A percentile compares a stretch with the other conserved stretches of the same genome.
These are phyloP conservation scores for Penicillium ucsense DNA, from an alignment of 495 filamentous ascomycete species.

Conservation along the genomic window DNA sequence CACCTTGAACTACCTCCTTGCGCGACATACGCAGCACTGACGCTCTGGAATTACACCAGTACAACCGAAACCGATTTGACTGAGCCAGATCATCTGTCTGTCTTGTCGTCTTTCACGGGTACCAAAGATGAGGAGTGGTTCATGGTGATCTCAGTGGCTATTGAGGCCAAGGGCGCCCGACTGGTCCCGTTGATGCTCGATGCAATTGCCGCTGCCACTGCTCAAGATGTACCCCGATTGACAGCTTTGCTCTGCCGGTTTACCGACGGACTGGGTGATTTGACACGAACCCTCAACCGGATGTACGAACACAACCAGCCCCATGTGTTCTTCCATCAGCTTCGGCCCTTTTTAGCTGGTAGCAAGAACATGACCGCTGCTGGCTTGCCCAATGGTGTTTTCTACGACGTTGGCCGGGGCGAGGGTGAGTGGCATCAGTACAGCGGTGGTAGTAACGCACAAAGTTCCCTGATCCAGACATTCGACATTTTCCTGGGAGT, in stretches of 20 bases:
- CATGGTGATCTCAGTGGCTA: constrained; percentile 86
- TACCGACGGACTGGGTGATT: constrained; percentile 70
- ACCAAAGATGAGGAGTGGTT: constrained; percentile 97
- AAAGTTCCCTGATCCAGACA: constrained; percentile 87
- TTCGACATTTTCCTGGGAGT: constrained; percentile 85
- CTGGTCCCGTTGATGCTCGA: constrained; percentile 77
- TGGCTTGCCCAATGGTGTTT: constrained; percentile 75
- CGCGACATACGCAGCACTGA: constrained; percentile 83
- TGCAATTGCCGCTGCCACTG: constrained; percentile 62
- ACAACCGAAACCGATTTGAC: constrained; percentile 64
- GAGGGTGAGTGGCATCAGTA: constrained; percentile 62
- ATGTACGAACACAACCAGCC: constrained; percentile 89
- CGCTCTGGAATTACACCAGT: constrained; percentile 87
- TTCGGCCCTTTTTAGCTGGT: constrained; percentile 86
- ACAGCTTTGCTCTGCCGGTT: constrained; percentile 62
- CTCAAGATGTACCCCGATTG: constrained; percentile 55
- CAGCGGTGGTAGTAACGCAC: constrained; percentile 86
- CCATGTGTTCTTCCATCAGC: constrained; percentile 78
- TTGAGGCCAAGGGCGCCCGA: constrained; percentile 82
- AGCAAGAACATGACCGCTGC: constrained; percentile 95
- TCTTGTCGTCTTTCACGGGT: constrained; percentile 79
- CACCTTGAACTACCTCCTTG: constrained; percentile 82
- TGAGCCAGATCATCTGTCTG: constrained; percentile 71
- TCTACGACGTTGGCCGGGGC: constrained; percentile 73
- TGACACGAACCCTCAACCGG: constrained; percentile 59